Base-by-base conservation (phyloP, 352 stramenopile genomes). In the Globisporangium rhizosaccharum region DNA sequence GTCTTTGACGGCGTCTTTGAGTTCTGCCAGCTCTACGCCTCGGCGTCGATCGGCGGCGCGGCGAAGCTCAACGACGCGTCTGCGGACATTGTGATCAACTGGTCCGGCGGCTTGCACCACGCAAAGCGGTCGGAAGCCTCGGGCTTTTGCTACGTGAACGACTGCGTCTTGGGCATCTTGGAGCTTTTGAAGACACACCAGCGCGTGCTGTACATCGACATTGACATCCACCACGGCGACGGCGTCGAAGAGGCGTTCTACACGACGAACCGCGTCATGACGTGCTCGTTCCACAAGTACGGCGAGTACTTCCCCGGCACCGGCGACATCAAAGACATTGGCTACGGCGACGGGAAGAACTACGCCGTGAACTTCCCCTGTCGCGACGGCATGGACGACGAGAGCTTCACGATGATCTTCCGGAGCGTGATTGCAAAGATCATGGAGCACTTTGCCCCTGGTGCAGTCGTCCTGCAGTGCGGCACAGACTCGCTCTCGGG, bases 241-340 rank as follows among this genome's bases (percentile, higher is more conserved):
- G 97, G 96, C 42, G 97, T 99, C 36, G 97, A 99, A 63, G 97
- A 98, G 67, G 97, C 97, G n/a, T 99, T 99, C 68, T 99, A 99
- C 82, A 92, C 89, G n/a, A 99, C 97, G 51, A 98, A 99, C 73
- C 88, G 96, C 45, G 96, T 99, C 48, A 98, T 99, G 94, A 99
- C 96, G 2, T 92, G 91, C 53, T 97, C 90, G 17, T 99, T 99
- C 74, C 97, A 99, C 80, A 99, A 99, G 78, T 99, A 98, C 72
- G 97, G 97, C 28, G 97, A 99, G 67, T 99, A 98, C 66, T 99
- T 99, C 70, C 97, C 97, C 1, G 97, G 97, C 51, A 99, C 97
- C 15, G 75, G 79, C n/a, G 83, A 87, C 61, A 80, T 90, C 60
- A 84, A 96, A 60, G 88, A 96, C 62, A 59, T 90, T 45, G 87